Base-by-base conservation (phyloP, 768 basidiomycete species). In the Phaeotremella fagi region DNA sequence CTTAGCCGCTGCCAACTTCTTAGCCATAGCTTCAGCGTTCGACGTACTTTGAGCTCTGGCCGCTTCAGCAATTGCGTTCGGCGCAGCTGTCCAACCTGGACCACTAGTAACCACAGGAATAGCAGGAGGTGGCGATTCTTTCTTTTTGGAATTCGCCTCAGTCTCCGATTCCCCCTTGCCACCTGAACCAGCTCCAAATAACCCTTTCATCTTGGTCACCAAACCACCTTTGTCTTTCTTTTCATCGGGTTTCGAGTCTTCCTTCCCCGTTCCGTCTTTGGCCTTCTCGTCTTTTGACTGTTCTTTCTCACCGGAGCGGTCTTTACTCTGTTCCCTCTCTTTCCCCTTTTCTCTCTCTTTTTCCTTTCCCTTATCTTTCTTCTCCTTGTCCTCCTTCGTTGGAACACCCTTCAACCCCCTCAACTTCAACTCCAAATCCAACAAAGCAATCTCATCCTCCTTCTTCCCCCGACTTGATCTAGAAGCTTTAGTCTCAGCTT, bases 401-500 rank as follows among this genome's bases (percentile, higher is more conserved):
- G n/a, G n/a, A 47, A 29, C 56, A 50, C 15, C 51, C 46, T 29
- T 49, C 29, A 23, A 41, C 50, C 9, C 45, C 52, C 38, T 45
- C 23, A 3, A 53, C 45, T 33, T 53, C 52, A 26, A 53, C 54
- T 45, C 48, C 52, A 35, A 44, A 50, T 50, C 50, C 28, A 58
- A 42, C 29, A 45, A 46, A 14, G 28, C 41, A 28, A 52, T 35
- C 48, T 54, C 51, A 31, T 59, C 48, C 41, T 48, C 18, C 43
- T 63, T 58, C 3, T 45, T 50, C 27, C 66, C 57, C 3, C 58
- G 31, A 28, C 57, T 57, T 23, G 22, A 31, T 20, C 54, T 50
- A 55, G 18, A 36, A 22, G 15, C 33, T 15, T 24, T 49, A 38
- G 4, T 26, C 5, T 16, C 36, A 48, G 15, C 45, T 45, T 42